Base-by-base conservation (phyloP, 2,329 filamentous ascomycete genomes). In the Pestalotiopsis sp. region DNA sequence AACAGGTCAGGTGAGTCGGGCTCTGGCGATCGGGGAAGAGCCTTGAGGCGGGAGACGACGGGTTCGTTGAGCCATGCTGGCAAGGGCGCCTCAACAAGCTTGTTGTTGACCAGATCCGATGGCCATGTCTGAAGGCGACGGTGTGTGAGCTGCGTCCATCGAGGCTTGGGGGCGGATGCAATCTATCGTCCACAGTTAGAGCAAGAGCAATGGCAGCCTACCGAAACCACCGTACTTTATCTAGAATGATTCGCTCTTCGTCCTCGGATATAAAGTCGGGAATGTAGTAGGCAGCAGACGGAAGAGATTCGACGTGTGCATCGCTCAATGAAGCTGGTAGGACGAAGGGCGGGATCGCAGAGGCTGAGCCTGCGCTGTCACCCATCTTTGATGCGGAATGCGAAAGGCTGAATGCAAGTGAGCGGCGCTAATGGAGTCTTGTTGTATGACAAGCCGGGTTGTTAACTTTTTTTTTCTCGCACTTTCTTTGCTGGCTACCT, bases 111-210 rank as follows among this genome's bases (percentile, higher is more conserved):
- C 11, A 98, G 88, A 68, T 93, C 89, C 2, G 93, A 96, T 1
- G 95, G 96, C 87, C 95, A 94, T 0, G 93, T 93, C 84, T 98
- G 95, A 0, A 99, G 89, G 57, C 95, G 91, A 67, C 96, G 92
- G 79, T 94, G 93, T 6, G 92, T 90, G 67, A 99, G 91, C 64
- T 92, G 87, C 71, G 93, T 95, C 95, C 96, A 99, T 78, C 91
- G 88, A 31, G 92, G 91, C 71, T 90, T 91, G 31, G 93, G 92
- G 0, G 90, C 90, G 59, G 87, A 84, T 65, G 84, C 82, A 73
- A 92, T 88, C 86, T 85, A 74, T 64, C 74, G 82, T 13, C 85
- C 84, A 61, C 59, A 87, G 78, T 31, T 87, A 80, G 38, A 85
- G 66, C 65, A 41, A 23, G n/a, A 20, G 20, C 67, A 61, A 69